A percentile compares a stretch with the other conserved stretches of the same genome.
These are phyloP conservation scores for Cercospora zeina DNA, from an alignment of 2,329 filamentous ascomycete species.

Conservation along the genomic window DNA sequence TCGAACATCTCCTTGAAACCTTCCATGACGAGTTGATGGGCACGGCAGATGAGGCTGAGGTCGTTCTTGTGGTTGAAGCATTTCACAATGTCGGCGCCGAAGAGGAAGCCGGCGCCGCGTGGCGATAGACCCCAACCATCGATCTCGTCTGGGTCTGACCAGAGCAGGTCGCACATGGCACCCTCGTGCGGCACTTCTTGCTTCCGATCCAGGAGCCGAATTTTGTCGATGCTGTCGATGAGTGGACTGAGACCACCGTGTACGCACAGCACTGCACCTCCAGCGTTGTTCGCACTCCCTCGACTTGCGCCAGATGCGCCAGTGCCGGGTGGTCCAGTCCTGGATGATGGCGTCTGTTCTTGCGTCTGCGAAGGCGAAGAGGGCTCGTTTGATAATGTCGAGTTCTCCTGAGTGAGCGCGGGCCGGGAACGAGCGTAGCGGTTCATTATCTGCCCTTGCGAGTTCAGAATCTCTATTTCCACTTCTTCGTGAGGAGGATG, in stretches of 20 bases:
- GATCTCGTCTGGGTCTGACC: constrained; percentile 97
- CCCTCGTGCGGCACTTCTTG: constrained; percentile 98
- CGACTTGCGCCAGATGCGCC: constrained; percentile 70
- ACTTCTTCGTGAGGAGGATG: constrained; percentile 64
- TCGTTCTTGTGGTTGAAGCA: constrained; percentile 95
- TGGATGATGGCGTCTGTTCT: constrained; percentile 36
- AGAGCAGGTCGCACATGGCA: constrained; percentile 96
- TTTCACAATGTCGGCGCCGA: constrained; percentile 93
- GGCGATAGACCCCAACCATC: constrained; percentile 95
- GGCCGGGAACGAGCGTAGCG: constrained; percentile 59
- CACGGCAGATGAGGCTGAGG: constrained; percentile 84
- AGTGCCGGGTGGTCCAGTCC: constrained; percentile 71
- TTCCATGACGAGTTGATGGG: constrained; percentile 98
- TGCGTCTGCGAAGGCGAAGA: constrained; percentile 46
- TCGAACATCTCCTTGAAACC: constrained; percentile 99
- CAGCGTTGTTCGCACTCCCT: constrained; percentile 59
- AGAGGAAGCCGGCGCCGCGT: constrained; percentile 91
- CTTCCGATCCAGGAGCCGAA: constrained; percentile 89
- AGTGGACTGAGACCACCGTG: constrained; percentile 90
- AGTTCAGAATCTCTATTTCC: constrained; percentile 91
- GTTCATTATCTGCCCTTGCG: constrained; percentile 75
- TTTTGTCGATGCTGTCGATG: constrained; percentile 93
- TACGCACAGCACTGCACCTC: constrained; percentile 88
- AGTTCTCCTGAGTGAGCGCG: constrained; percentile 24
- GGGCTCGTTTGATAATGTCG: constrained; percentile 33